A percentile compares a stretch with the other conserved stretches of the same genome.
These are phyloP conservation scores for Canavalia ensiformis DNA, from an alignment of 306 rosid genomes.

Conservation along the genomic window DNA sequence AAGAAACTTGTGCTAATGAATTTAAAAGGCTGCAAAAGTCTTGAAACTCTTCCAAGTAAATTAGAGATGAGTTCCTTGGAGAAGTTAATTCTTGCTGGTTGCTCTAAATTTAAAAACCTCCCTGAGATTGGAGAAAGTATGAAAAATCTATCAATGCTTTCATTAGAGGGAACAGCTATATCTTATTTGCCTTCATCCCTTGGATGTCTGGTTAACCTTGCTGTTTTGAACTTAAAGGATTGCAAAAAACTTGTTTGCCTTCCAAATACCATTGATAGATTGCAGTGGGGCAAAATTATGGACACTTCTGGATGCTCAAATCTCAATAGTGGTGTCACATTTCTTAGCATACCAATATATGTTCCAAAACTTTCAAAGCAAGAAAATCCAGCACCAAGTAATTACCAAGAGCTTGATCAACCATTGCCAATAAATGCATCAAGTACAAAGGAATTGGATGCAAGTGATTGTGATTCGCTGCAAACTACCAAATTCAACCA, in stretches of 20 bases:
- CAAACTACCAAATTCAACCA: constrained; percentile 13
- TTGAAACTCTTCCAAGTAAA: constrained; percentile 38
- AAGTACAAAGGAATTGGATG: neutral
- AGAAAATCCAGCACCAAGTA: neutral
- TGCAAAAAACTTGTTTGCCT: constrained; percentile 29
- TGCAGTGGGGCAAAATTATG: neutral
- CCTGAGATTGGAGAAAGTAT: constrained; percentile 25
- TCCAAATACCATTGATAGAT: neutral
- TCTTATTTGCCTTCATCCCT: neutral
- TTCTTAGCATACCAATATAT: no score
- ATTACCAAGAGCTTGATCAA: neutral
- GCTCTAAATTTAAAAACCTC: neutral
- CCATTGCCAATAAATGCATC: constrained; percentile 33
- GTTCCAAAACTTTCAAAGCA: constrained; percentile 23
- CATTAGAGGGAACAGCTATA: neutral
- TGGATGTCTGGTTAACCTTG: constrained; percentile 1
- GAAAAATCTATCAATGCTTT: neutral
- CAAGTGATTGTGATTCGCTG: constrained; percentile 1
- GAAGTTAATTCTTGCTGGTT: neutral
- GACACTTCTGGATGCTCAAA: neutral
- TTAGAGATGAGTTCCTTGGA: constrained; percentile 31
- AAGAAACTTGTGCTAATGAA: neutral
- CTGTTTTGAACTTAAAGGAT: neutral
- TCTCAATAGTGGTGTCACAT: no score
- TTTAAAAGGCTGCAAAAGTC: constrained; percentile 31